Percentiles rank a stretch among this genome's conserved stretches.
Conservation (phyloP, 805 yeast genomes). For the Saccharomycopsis fibuligera region DNA sequence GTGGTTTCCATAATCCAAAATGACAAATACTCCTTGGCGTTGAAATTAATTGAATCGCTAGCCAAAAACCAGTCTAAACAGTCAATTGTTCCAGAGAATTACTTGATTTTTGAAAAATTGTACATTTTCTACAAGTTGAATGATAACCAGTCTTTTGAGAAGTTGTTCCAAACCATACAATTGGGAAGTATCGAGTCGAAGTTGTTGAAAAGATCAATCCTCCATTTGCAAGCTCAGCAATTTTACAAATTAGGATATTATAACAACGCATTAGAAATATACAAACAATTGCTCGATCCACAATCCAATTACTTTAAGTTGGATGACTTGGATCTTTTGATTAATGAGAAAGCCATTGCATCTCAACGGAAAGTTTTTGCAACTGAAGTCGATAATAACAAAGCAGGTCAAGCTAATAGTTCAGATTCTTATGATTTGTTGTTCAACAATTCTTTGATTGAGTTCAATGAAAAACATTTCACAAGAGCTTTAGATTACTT, state of each 20-base stretch:
- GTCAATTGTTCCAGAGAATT: constrained; percentile 20
- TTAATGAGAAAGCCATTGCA: constrained; percentile 64
- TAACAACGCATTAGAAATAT: constrained; percentile 44
- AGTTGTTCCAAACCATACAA: constrained; percentile 24
- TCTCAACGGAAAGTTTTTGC: constrained; percentile 35
- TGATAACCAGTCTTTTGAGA: constrained; percentile 28
- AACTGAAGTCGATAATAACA: constrained; percentile 14
- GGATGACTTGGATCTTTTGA: constrained; percentile 47
- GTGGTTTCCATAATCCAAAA: constrained; percentile 13
- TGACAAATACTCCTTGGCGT: constrained; percentile 13
- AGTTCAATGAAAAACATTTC: constrained; percentile 38
- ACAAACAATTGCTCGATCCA: constrained; percentile 36
- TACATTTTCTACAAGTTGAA: constrained; percentile 58
- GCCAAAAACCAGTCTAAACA: background rate
- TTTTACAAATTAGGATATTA: constrained; percentile 46
- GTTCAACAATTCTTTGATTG: constrained; percentile 59
- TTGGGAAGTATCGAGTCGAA: constrained; percentile 20
- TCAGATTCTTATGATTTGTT: constrained; percentile 44
- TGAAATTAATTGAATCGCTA: constrained; percentile 4
- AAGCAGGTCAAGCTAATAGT: constrained; percentile 20
- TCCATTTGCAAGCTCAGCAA: constrained; percentile 48
- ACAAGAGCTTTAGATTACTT: constrained; percentile 37
- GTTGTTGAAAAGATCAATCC: constrained; percentile 32
- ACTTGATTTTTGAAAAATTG: constrained; percentile 45
- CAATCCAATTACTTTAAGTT: constrained; percentile 26